Evolutionary conservation across 805 yeast genomes (phyloP), one percentile per base, ranked within the genome.

Genomic region (Jamesozyma lodderae): DNA sequence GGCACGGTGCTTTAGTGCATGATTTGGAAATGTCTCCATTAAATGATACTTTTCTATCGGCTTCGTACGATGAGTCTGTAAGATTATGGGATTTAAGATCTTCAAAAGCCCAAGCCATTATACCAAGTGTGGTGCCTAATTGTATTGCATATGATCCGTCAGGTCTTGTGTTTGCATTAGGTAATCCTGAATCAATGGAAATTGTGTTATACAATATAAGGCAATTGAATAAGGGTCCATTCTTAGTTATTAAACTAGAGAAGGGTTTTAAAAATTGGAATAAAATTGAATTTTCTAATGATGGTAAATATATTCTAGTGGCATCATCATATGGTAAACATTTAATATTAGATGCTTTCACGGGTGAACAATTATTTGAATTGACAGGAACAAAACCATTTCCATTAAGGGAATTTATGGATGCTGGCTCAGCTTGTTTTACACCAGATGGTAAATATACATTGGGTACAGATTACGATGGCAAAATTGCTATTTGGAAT

Each of bases 51-150:
- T 73, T 83, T 53, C 49, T 83, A 8, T 76, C 83, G 31, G 69
- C 88, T 0, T 73, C 94, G 0, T 57, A 72, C 40, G 98, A 92
- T 57, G 72, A 79, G 38, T 77, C 95, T 0, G 82, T 87, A 1
- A 74, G 92, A 45, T 48, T 83, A 6, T 92, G 98, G 98, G 97
- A 92, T 60, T 57, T 82, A 19, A 66, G 90, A 47, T 67, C 81
- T 0, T 67, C 83, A 1, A 69, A 73, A 41, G 73, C 81, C 15
- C 78, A 74, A 41, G 92, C 94, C 0, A 61, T 70, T 4, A 53
- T 79, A 18, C 75, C 73, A 17, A 67, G 73, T 26, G 71, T 75
- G 13, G 67, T 69, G 11, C 77, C 83, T 8, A 61, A 70, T 4
- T 59, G 76, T 20, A 66, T 80, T 10, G 82, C 92, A 0, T 74